Evolutionary conservation across 2,329 filamentous ascomycete species (phyloP).

Genomic region (Xylaria sp.): DNA sequence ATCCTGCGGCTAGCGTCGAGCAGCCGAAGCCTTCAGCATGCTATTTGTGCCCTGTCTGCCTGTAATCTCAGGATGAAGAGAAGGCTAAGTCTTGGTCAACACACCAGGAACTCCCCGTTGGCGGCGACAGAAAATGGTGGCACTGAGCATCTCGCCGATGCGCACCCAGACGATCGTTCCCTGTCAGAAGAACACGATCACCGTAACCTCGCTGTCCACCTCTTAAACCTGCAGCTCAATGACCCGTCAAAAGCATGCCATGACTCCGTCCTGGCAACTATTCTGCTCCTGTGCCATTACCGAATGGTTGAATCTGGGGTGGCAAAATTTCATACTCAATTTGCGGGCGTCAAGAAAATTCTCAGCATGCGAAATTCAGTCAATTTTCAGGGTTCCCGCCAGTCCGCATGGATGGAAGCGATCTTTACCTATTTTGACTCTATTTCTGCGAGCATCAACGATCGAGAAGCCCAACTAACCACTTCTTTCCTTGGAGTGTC

Average conservation of each 20-base stretch:
- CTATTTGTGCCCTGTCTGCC: constrained; percentile 86
- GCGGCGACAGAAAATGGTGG: constrained; percentile 54
- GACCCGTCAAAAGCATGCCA: constrained; percentile 79
- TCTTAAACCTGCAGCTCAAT: constrained; percentile 85
- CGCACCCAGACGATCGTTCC: constrained; percentile 69
- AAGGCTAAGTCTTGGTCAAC: constrained; percentile 70
- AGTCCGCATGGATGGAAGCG: constrained; percentile 89
- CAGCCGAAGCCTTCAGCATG: constrained; percentile 88
- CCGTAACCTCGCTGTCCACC: constrained; percentile 78
- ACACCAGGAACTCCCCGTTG: constrained; percentile 63
- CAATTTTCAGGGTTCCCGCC: constrained; percentile 65
- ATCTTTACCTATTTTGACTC: constrained; percentile 96
- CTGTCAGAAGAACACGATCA: constrained; percentile 86
- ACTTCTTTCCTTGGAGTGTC: constrained; percentile 69
- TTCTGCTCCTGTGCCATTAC: constrained; percentile 89
- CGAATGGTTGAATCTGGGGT: constrained; percentile 94
- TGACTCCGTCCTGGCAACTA: constrained; percentile 87
- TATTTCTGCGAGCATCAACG: constrained; percentile 90
- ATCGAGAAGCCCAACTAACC: constrained; percentile 84
- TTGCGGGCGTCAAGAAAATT: constrained; percentile 92
- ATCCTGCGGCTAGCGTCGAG: constrained; percentile 80
- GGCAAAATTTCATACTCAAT: constrained; percentile 91
- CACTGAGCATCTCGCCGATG: constrained; percentile 57
- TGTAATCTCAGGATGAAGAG: constrained; percentile 91
- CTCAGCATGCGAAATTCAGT: constrained; percentile 75